Base-by-base conservation (phyloP, 2,329 filamentous ascomycete genomes). In the Colletotrichum melonis region DNA sequence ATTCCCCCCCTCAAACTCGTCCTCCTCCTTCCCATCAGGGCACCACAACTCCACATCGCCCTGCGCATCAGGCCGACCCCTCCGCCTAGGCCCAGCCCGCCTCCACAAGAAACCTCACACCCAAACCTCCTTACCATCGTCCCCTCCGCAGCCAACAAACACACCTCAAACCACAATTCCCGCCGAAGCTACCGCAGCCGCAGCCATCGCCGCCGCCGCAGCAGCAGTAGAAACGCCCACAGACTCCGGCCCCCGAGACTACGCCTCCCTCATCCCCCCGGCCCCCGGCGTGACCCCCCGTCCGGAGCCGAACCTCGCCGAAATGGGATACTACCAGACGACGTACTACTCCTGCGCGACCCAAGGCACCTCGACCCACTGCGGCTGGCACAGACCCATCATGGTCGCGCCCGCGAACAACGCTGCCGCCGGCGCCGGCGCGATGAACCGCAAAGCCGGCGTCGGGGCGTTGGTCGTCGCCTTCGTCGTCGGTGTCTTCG, bases 341-440 rank as follows among this genome's bases (percentile, higher is more conserved):
- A 75, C 74, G 11, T 75, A 75, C 57, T 75, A 69, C 56, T 64
- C 72, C 49, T 75, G 74, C 64, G 74, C 65, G 12, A 75, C 74
- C 2, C 66, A 30, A 26, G 64, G 58, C 26, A 62, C 65, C 9
- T 68, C 74, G 59, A 63, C 63, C 30, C 72, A 74, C 64, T 75
- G 74, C 74, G 74, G 74, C 54, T 75, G 74, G 74, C 74, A 75
- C 68, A 32, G 74, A 24, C 74, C 74, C 11, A 57, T 75, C 30
- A 58, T 74, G 56, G 72, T 73, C 52, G 72, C 64, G 12, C 57
- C 63, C 24, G 63, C 68, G 38, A 64, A 52, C 63, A 62, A 46
- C 69, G 38, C 58, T 26, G 67, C 14, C 49, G 4, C 52, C 5
- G 6, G 2, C 14, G 2, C 32, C 28, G 35, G 30, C 28, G 28